phyloP scores from a whole-genome alignment of 331 rosid genomes.

The Acacia pycnantha region DNA sequence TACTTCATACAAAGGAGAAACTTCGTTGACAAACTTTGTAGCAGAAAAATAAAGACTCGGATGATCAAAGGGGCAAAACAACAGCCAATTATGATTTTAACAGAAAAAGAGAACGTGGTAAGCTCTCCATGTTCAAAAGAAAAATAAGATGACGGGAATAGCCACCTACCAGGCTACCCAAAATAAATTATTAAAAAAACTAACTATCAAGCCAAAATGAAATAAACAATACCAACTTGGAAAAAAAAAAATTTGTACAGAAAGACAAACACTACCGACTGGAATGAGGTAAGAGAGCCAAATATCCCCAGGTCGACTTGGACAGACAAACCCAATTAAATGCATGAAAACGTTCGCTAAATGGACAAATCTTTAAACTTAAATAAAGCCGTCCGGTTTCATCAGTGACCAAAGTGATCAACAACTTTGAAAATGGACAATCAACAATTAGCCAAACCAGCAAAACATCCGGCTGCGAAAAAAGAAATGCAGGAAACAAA shows the following conservation, averaged over 20 bases:
- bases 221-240: slow-evolving; percentile 10
- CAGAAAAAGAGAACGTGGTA: slow-evolving; percentile 33
- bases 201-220: slow-evolving; percentile 20
- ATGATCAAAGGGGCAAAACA: background rate
- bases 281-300: slow-evolving; percentile 37
- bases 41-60: background rate
- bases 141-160: slow-evolving; percentile 9
- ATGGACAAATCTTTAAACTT: slow-evolving; percentile 20
- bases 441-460: slow-evolving; percentile 19
- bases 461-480: slow-evolving; percentile 16
- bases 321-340: slow-evolving; percentile 10
- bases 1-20: background rate
- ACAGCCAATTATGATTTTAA: background rate
- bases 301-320: background rate
- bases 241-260: background rate
- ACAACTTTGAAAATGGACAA: slow-evolving; percentile 10
- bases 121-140: slow-evolving; percentile 13
- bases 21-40: slow-evolving; percentile 2
- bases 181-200: slow-evolving; percentile 2
- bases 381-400: slow-evolving; percentile 10
- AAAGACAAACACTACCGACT: slow-evolving; percentile 34
- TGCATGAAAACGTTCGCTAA: slow-evolving; percentile 22
- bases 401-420: slow-evolving; percentile 31
- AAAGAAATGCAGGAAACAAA: background rate
- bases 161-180: slow-evolving; percentile 11